phyloP scores from a whole-genome alignment of 2,329 filamentous ascomycete species.

The Fusarium sp. region DNA sequence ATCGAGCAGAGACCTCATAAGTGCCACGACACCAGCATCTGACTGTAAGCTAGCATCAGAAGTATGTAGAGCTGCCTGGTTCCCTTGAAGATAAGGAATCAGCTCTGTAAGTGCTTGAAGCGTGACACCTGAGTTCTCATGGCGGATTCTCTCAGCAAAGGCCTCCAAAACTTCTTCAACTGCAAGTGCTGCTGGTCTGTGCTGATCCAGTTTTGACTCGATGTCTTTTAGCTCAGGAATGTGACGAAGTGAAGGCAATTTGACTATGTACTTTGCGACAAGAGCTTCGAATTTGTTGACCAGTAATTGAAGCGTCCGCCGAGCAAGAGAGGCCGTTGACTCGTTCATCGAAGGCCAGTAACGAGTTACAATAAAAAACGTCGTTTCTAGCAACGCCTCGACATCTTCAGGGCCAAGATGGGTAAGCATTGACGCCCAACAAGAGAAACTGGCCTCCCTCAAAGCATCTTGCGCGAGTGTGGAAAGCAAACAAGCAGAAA shows the following conservation, averaged over 20 bases:
- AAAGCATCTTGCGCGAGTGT: slow-evolving; percentile 81
- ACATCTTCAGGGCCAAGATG: slow-evolving; percentile 84
- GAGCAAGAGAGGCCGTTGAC: slow-evolving; percentile 69
- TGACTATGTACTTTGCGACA: slow-evolving; percentile 75
- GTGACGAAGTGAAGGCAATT: slow-evolving; percentile 80
- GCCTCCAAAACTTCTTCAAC: slow-evolving; percentile 73
- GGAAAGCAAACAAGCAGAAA: slow-evolving; percentile 91
- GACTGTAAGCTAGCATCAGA: slow-evolving; percentile 87
- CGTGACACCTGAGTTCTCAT: slow-evolving; percentile 89
- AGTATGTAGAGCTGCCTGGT: slow-evolving; percentile 84
- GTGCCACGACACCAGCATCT: slow-evolving; percentile 75
- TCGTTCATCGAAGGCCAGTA: slow-evolving; percentile 80
- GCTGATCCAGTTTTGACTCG: slow-evolving; percentile 71
- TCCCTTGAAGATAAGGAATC: slow-evolving; percentile 74
- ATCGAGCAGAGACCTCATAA: slow-evolving; percentile 85
- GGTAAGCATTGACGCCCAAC: slow-evolving; percentile 84
- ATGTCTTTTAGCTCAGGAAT: slow-evolving; percentile 77
- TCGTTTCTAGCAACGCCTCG: slow-evolving; percentile 84
- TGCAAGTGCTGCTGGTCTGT: slow-evolving; percentile 64
- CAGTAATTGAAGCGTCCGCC: slow-evolving; percentile 73
- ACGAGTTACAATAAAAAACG: slow-evolving; percentile 85
- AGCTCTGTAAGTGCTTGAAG: slow-evolving; percentile 84
- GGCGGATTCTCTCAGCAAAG: slow-evolving; percentile 78
- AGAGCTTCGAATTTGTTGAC: slow-evolving; percentile 71
- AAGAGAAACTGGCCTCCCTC: slow-evolving; percentile 81